phyloP scores from a whole-genome alignment of 768 basidiomycete genomes.

The Suillus fuscotomentosus region DNA sequence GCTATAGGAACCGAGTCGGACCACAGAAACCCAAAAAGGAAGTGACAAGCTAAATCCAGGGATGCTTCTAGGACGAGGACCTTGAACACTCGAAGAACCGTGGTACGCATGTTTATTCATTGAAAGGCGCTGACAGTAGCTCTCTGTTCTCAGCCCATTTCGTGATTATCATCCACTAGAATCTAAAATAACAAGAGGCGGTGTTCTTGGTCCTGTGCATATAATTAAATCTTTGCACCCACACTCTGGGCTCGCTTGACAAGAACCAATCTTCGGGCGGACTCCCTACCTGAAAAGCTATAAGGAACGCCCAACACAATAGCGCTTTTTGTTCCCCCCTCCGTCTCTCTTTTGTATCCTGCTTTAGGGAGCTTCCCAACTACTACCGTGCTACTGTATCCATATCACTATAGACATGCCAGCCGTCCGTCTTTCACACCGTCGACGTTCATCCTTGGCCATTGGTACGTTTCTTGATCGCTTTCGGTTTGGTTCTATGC shows the following conservation, averaged over 20 bases:
- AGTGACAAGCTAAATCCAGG: conserved; percentile 14
- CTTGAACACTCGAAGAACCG: conserved; percentile 3
- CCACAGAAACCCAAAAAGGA: conserved; percentile 11
- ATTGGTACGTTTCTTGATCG: conserved; percentile 24
- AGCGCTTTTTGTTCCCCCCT: conserved; percentile 16
- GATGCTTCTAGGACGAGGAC: conserved; percentile 5
- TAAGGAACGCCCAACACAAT: conserved; percentile 28
- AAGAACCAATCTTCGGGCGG: neutral
- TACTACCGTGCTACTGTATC: conserved; percentile 11
- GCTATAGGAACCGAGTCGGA: neutral
- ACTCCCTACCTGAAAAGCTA: conserved; percentile 12
- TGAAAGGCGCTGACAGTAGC: neutral
- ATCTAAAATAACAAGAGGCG: neutral
- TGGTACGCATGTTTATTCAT: neutral
- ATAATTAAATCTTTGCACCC: neutral
- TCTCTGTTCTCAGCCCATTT: neutral
- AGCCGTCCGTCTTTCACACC: conserved; percentile 33
- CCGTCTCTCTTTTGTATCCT: conserved; percentile 20
- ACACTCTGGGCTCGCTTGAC: conserved; percentile 8
- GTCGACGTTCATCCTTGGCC: conserved; percentile 42
- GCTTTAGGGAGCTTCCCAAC: conserved; percentile 12
- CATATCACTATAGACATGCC: conserved; percentile 31
- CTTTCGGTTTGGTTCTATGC: neutral
- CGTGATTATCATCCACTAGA: neutral
- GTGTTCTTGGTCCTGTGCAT: conserved; percentile 13